Evolutionary conservation across 192 early-diverging fungal genomes (phyloP).

Genomic region (Dissophora ornata): DNA sequence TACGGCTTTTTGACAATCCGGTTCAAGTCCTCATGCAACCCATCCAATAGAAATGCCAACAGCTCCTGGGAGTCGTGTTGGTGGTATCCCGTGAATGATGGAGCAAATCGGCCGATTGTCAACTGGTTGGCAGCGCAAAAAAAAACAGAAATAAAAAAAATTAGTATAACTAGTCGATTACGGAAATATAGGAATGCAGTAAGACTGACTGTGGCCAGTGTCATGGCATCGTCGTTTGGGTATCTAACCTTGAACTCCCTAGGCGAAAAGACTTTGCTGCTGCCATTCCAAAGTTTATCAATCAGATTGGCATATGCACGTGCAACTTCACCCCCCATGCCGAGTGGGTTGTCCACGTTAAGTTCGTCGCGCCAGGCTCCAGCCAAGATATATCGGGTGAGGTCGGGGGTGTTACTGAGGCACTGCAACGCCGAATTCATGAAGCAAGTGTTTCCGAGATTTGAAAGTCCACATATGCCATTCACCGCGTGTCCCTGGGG

Average conservation of each 20-base stretch:
- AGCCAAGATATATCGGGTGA: slow-evolving; percentile 73
- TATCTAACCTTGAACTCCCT: slow-evolving; percentile 75
- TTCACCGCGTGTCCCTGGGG: slow-evolving; percentile 28
- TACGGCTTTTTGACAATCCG: slow-evolving; percentile 65
- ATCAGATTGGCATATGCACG: slow-evolving; percentile 74
- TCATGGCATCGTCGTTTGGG: background rate
- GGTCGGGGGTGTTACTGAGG: slow-evolving; percentile 76
- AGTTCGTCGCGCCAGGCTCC: slow-evolving; percentile 68
- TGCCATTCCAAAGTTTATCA: slow-evolving; percentile 72
- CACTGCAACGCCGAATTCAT: slow-evolving; percentile 90
- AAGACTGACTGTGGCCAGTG: no score
- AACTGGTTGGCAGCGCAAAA: slow-evolving; percentile 6
- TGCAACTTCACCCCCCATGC: slow-evolving; percentile 80
- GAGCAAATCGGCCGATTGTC: slow-evolving; percentile 76
- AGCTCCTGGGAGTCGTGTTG: slow-evolving; percentile 99
- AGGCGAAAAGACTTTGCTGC: slow-evolving; percentile 69
- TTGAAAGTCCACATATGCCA: slow-evolving; percentile 77
- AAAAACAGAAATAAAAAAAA: background rate
- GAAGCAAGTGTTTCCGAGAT: slow-evolving; percentile 91
- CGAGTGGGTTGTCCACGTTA: slow-evolving; percentile 78
- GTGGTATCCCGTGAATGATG: slow-evolving; percentile 83
- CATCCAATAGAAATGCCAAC: slow-evolving; percentile 87
- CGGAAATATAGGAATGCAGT: no score
- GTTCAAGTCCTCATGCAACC: slow-evolving; percentile 94
- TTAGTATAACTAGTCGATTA: no score